A percentile compares a stretch with the other conserved stretches of the same genome.
Conservation (phyloP, 2,329 filamentous ascomycete genomes). For the Arthrobotrys pseudoclavata region DNA sequence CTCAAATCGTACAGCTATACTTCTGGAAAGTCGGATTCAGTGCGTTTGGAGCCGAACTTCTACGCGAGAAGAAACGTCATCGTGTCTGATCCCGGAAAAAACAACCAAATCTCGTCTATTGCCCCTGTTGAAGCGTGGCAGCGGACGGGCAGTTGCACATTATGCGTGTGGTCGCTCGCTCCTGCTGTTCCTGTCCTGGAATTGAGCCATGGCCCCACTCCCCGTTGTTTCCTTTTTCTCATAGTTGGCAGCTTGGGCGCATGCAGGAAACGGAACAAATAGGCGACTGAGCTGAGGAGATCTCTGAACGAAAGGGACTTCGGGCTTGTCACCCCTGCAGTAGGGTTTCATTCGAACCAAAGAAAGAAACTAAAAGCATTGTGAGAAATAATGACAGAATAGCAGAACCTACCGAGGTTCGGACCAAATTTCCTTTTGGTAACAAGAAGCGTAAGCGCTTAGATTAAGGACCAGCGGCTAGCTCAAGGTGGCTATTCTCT, state of each 20-base stretch:
- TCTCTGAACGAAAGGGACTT: slow-evolving; percentile 38
- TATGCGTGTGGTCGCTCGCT: slow-evolving; percentile 59
- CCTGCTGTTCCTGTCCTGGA: slow-evolving; percentile 60
- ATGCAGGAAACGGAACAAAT: slow-evolving; percentile 60
- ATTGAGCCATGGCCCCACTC: slow-evolving; percentile 50
- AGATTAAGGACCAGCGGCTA: slow-evolving; percentile 26
- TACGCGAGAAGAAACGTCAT: slow-evolving; percentile 61
- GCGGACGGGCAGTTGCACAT: slow-evolving; percentile 61
- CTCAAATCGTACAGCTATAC: slow-evolving; percentile 26
- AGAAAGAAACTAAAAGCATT: slow-evolving; percentile 53
- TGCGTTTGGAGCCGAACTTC: slow-evolving; percentile 59
- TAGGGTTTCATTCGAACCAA: slow-evolving; percentile 54
- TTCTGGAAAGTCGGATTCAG: slow-evolving; percentile 39
- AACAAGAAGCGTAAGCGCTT: slow-evolving; percentile 36
- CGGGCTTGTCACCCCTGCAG: slow-evolving; percentile 44
- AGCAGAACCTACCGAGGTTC: slow-evolving; percentile 54
- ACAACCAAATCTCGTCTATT: slow-evolving; percentile 60
- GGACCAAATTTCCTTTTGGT: slow-evolving; percentile 28
- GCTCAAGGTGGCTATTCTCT: background rate
- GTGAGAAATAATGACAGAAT: slow-evolving; percentile 40
- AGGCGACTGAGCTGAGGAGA: slow-evolving; percentile 56
- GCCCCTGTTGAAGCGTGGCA: slow-evolving; percentile 61
- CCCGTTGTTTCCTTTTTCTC: slow-evolving; percentile 44
- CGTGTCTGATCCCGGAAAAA: slow-evolving; percentile 59
- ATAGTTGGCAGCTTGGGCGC: slow-evolving; percentile 53